Evolutionary conservation across 2,329 filamentous ascomycete species (phyloP), one percentile per base, ranked within the genome.

Genomic region (Dactylellina parvicollis): DNA sequence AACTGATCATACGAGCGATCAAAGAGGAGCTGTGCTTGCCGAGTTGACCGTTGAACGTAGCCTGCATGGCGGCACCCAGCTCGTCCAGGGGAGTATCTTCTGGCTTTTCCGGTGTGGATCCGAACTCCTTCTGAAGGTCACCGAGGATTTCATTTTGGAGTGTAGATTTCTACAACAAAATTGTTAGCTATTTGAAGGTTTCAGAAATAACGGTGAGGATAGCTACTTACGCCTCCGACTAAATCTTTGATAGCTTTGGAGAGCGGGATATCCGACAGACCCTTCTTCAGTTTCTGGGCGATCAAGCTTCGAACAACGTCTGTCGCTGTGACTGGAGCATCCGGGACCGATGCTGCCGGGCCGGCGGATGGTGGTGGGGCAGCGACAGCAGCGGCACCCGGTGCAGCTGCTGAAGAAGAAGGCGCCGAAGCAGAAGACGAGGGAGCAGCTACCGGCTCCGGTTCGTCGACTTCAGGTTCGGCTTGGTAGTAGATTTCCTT

Each of bases 401-500:
- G 80, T 60, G 82, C 77, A 20, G 82, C 77, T 44, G 84, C 79
- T 50, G 83, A 78, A 3, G 84, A 77, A 47, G 80, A 76, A 52
- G 81, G 77, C 50, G 80, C 79, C 18, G 81, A 79, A 26, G 81
- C 62, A 60, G 86, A 81, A 75, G 81, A 80, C 16, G 81, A 64
- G 59, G 86, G 80, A 75, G 82, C 80, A 22, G 85, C 82, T 10
- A 84, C 81, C 0, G 89, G 84, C 79, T 90, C 90, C 49, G 90
- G 86, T 82, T 98, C 95, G 67, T 99, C 95, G 79, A 96, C 92
- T 28, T 96, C 85, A 0, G 95, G 95, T 79, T 99, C 95, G 46
- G 96, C 93, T 80, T 97, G 94, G 82, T 99, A 99, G 85, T 99
- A 99, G 76, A 99, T 99, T 82, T 99, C 95, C 82, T 97, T 98